Evolutionary conservation across 108 stramenopile genomes (phyloP), one percentile per base, ranked within the genome.

Genomic region (Parmales sp.): DNA sequence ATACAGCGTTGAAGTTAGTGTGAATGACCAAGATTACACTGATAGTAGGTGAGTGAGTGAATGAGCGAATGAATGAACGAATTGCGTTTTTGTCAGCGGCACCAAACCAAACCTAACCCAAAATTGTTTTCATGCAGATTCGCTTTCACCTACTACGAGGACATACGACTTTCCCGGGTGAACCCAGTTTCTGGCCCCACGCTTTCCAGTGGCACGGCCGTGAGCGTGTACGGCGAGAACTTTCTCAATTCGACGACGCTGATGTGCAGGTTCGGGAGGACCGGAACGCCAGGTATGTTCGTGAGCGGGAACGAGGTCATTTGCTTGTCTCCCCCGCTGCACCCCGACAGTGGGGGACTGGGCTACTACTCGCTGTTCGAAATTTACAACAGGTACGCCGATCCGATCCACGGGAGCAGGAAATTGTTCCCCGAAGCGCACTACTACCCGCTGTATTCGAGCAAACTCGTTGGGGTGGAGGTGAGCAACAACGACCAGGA

Each of bases 1-100:
- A 0, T 84, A 83, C 69, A 38, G 82, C 9, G 37, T 89, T 8
- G 83, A 80, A 38, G 70, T 89, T 28, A 82, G 80, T 1, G 63
- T 83, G 50, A 89, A 89, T 60, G 85, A 84, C 37, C 88, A 89
- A 69, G 88, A 89, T 46, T 89, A 72, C 51, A 82, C 82, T 1
- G 13, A 65, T 22, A 72, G 66, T 23, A n/a, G n/a, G n/a, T n/a
- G n/a, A n/a, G n/a, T n/a, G n/a, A n/a, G n/a, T n/a, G n/a, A n/a
- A n/a, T n/a, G n/a, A n/a, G n/a, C n/a, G n/a, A n/a, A n/a, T n/a
- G n/a, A n/a, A n/a, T n/a, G n/a, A n/a, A n/a, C n/a, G n/a, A n/a
- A n/a, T n/a, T n/a, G n/a, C n/a, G n/a, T n/a, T n/a, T n/a, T n/a
- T n/a, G n/a, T n/a, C n/a, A n/a, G n/a, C n/a, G n/a, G n/a, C n/a